phyloP scores from a whole-genome alignment of 2,329 filamentous ascomycete species.

The Endothia cerciana region DNA sequence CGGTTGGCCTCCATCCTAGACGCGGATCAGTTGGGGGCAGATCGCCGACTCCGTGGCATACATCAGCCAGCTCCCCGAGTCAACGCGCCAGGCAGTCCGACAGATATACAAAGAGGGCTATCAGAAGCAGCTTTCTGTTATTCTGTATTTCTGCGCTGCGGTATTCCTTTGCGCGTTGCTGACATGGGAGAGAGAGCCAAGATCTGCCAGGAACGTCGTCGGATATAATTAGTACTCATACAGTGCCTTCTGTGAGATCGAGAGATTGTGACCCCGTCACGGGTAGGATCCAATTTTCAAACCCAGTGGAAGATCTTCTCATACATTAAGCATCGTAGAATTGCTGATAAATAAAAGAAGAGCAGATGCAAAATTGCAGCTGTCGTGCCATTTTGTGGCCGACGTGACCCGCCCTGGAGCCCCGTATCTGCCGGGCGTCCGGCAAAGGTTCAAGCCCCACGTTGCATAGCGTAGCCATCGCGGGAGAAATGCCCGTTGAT shows the following conservation, averaged over 20 bases:
- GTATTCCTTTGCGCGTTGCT: constrained; percentile 31
- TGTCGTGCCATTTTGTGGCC: too few relatives aligned
- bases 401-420: too few relatives aligned
- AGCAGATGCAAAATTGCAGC: too few relatives aligned
- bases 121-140: constrained; percentile 31
- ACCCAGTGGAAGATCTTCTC: too few relatives aligned
- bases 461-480: neutral
- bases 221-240: neutral
- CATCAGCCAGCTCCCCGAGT: constrained; percentile 31
- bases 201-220: constrained; percentile 22
- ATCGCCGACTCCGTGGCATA: constrained; percentile 32
- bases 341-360: too few relatives aligned
- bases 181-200: constrained; percentile 33
- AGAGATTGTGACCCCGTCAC: too few relatives aligned
- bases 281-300: too few relatives aligned
- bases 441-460: neutral
- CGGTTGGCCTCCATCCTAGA: constrained; percentile 29
- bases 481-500: neutral
- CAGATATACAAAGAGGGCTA: constrained; percentile 32
- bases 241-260: too few relatives aligned
- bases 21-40: constrained; percentile 29
- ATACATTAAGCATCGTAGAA: too few relatives aligned
- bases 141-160: constrained; percentile 35
- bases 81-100: constrained; percentile 31
- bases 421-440: neutral